Evolutionary conservation across 306 rosid species (phyloP).

Genomic region (Coriaria nepalensis): DNA sequence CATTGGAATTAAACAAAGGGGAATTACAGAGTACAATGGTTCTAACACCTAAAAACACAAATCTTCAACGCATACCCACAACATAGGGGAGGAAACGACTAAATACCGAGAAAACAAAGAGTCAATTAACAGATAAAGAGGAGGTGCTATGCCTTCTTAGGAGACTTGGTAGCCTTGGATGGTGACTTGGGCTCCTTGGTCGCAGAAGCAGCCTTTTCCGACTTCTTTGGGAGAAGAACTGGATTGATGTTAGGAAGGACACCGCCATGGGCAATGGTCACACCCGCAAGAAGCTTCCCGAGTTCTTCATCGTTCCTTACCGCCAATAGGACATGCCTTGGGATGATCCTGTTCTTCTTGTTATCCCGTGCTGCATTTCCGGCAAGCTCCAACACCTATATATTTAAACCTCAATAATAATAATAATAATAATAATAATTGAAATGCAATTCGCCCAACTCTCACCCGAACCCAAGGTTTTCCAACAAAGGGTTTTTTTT

Average conservation of each 20-base stretch:
- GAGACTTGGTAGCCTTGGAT: constrained; percentile 24
- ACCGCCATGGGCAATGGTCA: constrained; percentile 37
- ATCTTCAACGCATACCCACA: no score
- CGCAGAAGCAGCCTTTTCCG: constrained; percentile 7
- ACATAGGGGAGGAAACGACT: no score
- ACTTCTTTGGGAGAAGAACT: constrained; percentile 27
- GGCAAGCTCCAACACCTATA: constrained; percentile 41
- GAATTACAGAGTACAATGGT: no score
- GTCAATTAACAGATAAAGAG: no score
- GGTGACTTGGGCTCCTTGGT: constrained; percentile 29
- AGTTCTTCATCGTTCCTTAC: constrained; percentile 46
- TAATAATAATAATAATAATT: neutral
- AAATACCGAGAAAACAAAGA: no score
- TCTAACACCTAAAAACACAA: no score
- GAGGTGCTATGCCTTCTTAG: constrained; percentile 10
- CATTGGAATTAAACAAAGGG: no score
- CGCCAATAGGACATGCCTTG: constrained; percentile 34
- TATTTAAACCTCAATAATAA: neutral
- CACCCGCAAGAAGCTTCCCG: constrained; percentile 34
- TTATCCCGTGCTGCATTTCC: constrained; percentile 47
- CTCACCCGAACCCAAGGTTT: no score
- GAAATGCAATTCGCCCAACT: no score
- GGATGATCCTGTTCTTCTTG: constrained; percentile 32
- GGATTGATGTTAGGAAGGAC: constrained; percentile 36
- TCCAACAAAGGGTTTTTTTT: no score